A percentile compares a stretch with the other conserved stretches of the same genome.
phyloP scores from a whole-genome alignment of 345 rosid genomes.

The Camelina neglecta region DNA sequence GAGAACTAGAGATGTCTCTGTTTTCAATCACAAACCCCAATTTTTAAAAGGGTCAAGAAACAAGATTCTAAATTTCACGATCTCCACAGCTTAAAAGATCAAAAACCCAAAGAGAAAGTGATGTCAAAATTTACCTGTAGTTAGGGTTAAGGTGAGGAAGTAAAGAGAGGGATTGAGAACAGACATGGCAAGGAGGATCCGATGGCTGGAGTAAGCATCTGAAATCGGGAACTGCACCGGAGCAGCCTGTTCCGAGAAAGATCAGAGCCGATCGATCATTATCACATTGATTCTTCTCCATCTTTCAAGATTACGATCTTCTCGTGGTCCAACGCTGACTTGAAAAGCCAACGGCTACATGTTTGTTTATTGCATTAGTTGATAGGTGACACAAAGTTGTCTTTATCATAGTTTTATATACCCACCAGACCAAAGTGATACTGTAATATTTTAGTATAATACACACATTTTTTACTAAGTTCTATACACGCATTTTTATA shows the following conservation, averaged over 20 bases:
- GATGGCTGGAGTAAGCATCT: constrained; percentile 91
- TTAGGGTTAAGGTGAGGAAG: constrained; percentile 83
- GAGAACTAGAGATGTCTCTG: neutral
- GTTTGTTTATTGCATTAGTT: constrained; percentile 30
- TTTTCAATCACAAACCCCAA: constrained; percentile 4
- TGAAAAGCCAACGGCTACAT: constrained; percentile 33
- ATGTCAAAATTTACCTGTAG: constrained; percentile 58
- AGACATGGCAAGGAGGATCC: constrained; percentile 89
- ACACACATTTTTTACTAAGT: too few species aligned
- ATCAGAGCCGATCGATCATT: constrained; percentile 65
- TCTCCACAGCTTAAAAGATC: constrained; percentile 1
- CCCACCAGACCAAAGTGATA: neutral
- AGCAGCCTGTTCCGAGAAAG: constrained; percentile 96
- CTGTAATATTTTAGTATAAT: neutral
- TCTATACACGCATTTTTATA: too few species aligned
- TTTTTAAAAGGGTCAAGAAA: constrained; percentile 16
- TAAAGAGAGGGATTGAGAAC: constrained; percentile 64
- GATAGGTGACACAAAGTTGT: constrained; percentile 7
- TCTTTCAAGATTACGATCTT: constrained; percentile 26
- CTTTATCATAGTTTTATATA: neutral
- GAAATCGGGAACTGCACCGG: constrained; percentile 85
- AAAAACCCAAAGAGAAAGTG: neutral
- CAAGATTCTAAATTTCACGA: neutral
- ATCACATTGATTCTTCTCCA: constrained; percentile 24
- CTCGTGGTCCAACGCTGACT: constrained; percentile 24